Base-by-base conservation (phyloP, 768 basidiomycete genomes). In the Boletus pseudopeckii region DNA sequence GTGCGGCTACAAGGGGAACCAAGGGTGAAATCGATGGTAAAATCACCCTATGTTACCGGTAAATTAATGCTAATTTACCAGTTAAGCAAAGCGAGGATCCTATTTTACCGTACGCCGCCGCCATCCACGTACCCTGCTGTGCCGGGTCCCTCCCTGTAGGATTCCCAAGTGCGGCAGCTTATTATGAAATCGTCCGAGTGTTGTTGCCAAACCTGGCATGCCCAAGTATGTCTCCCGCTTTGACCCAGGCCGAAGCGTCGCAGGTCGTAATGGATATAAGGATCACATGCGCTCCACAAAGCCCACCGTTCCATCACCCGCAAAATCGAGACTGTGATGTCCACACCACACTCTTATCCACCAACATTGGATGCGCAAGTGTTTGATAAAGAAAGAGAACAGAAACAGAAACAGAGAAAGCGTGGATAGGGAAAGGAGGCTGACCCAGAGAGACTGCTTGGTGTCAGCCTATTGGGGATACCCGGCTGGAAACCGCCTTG, bases 401-500 rank as follows among this genome's bases (percentile, higher is more conserved):
- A 30, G 8, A 4, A 24, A 7, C 6, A 26, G 24, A 44, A 32
- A n/a, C n/a, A 0, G 18, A 20, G 34, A 15, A 32, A 14, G 18
- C 15, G 15, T 37, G 45, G 36, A 50, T 39, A 45, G 18, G 36
- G 14, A 11, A 55, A 20, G 49, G 64, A 40, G 65, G 65, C 62
- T 67, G 65, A 65, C 64, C 32, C 3, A 45, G n/a, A 44, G 32
- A n/a, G 40, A 20, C 4, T 7, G 17, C 18, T 39, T 10, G 45
- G 45, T 50, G 56, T 64, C 54, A 66, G 64, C 62, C 50, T 15
- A n/a, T 30, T 44, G 41, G 36, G 13, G 24, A n/a, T 15, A 26
- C 18, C 44, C 17, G 38, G 20, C 10, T 26, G 24, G 24, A 26
- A 26, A 26, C 24, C 24, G 24, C 5, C 24, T 26, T 26, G 24